Evolutionary conservation across 805 yeast genomes (phyloP).

Genomic region (Jamesozyma rosinii): DNA sequence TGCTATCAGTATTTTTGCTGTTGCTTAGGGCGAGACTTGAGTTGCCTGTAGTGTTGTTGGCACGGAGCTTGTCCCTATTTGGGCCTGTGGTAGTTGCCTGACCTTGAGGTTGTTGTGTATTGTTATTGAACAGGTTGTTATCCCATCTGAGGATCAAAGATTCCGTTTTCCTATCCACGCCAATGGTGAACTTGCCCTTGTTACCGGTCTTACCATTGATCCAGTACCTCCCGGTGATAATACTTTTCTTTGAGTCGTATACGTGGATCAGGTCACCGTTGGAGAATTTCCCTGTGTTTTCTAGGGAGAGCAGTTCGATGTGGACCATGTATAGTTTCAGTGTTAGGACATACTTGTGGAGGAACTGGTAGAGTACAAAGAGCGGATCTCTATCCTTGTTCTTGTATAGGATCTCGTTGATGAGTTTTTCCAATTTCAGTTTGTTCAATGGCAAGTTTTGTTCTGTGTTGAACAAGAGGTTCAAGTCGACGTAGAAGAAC

Average conservation of each 20-base stretch:
- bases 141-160: constrained; percentile 27
- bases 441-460: constrained; percentile 22
- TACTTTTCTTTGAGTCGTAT: constrained; percentile 28
- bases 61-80: neutral
- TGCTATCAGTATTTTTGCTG: neutral
- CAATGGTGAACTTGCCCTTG: constrained; percentile 24
- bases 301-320: constrained; percentile 22
- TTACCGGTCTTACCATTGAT: constrained; percentile 25
- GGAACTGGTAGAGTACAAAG: constrained; percentile 23
- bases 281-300: constrained; percentile 26
- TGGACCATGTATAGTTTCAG: constrained; percentile 29
- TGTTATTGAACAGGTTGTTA: constrained; percentile 11
- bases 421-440: constrained; percentile 23
- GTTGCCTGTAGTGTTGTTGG: neutral
- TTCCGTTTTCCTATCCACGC: constrained; percentile 21
- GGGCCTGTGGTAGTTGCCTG: neutral
- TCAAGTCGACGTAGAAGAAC: constrained; percentile 69
- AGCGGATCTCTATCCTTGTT: constrained; percentile 23
- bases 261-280: constrained; percentile 28
- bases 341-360: constrained; percentile 29
- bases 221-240: constrained; percentile 30
- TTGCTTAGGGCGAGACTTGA: neutral
- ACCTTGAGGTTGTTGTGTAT: neutral
- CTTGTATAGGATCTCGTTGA: constrained; percentile 27
- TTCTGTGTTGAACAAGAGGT: constrained; percentile 40